Base-by-base conservation (phyloP, 192 early-diverging fungal genomes). In the Dissophora globulifera region DNA sequence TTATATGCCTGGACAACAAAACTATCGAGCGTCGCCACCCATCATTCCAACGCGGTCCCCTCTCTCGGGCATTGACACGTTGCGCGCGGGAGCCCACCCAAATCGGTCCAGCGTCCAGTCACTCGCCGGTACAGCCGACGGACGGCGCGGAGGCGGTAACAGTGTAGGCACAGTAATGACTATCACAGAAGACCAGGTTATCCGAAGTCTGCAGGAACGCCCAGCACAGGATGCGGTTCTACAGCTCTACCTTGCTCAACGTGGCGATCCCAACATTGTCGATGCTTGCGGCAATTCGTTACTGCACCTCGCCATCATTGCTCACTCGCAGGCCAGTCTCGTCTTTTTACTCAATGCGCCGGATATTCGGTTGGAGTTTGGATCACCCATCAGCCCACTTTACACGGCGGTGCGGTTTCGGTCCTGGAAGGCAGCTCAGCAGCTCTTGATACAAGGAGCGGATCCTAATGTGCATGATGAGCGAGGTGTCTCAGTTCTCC, bases 351-450 rank as follows among this genome's bases (percentile, higher is more conserved):
- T 76, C 9, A 76, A 62, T 22, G 57, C 72, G 29, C 63, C 72
- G 13, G 72, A 76, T 11, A 76, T 76, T 56, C 62, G 58, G 3
- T 30, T 76, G 27, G 72, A 76, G 25, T 58, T 67, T 48, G 72
- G 72, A 38, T 75, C 70, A 3, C 70, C 70, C 12, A 75, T 75
- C 31, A 76, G 63, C 40, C 72, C 72, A 22, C 72, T 76, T 17
- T 76, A 67, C 19, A 76, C 72, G 10, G 72, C 72, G 16, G 72
- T 76, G 3, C 49, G 72, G 8, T 76, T 66, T 31, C 72, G 64
- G 23, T 66, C 62, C 11, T 76, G 72, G 72, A 76, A 76, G 40
- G 72, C 72, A 27, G 72, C 72, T 7, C 72, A 76, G 23, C 72
- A 76, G 23, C 33, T 76, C 9, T 52, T 76, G 4, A 67, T 76